Evolutionary conservation across 306 rosid species (phyloP), one percentile per base, ranked within the genome.

Genomic region (Gillenia trifoliata): DNA sequence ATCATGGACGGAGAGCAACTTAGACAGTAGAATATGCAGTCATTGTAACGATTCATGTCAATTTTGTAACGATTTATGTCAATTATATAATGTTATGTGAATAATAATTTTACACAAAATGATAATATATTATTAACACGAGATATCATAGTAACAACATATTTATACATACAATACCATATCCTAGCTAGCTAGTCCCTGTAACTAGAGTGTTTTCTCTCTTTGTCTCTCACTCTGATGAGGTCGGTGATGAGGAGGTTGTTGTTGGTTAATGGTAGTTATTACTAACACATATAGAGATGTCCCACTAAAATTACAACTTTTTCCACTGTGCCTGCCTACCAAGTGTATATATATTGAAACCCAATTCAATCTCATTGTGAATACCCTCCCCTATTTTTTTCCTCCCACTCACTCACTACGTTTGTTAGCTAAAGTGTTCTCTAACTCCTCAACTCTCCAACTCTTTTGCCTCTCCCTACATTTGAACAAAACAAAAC

Each of bases 261-360:
- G 84, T 59, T 86, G 86, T 82, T 77, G 72, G 92, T 87, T 82
- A 81, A 79, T 81, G 83, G 80, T 76, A 36, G 82, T 82, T 84
- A 80, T 83, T 71, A 29, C 74, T 50, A 30, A 80, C 29, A 25
- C 62, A 63, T 1, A 55, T n/a, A n/a, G 6, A 10, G 5, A 75
- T 61, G 61, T 60, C 76, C 57, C 56, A 57, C 61, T 20, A 8
- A 57, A 70, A 41, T 70, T 74, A 36, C 72, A 74, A 78, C 29
- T 47, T 33, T 73, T 50, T 55, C 69, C 45, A 47, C 66, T 52
- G 9, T 43, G 62, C 15, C 17, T 16, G 29, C 28, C n/a, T 2
- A 22, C 50, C 22, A 26, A 64, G 25, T 64, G 30, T 61, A 66
- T 75, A 43, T 40, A n/a, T 1, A 56, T 11, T 3, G 54, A 25